Evolutionary conservation across 768 basidiomycete species (phyloP), one percentile per base, ranked within the genome.

Genomic region (Leccinum sublutescens): DNA sequence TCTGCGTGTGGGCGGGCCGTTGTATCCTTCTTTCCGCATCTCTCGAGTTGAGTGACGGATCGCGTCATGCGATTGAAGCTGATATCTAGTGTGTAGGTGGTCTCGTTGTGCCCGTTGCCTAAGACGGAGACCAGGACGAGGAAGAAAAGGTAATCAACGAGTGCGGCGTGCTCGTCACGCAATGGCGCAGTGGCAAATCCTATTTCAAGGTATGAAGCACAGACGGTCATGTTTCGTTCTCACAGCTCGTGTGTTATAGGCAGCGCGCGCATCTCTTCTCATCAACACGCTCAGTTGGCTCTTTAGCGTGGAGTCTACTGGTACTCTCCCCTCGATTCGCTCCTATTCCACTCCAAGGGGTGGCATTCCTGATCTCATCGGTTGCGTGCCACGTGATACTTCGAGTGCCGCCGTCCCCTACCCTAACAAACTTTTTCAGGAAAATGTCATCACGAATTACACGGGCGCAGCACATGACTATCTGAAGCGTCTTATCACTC

Each of bases 391-490:
- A 27, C 27, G 88, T 76, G 1, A 66, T 17, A 29, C 2, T 52
- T 17, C 21, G 21, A 21, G 1, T 11, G 4, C 11, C 12, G 4
- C 57, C 14, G 11, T n/a, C n/a, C 29, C 8, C 50, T 34, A 5
- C 63, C 31, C 25, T 59, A 45, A 33, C 54, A 54, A 17, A 29
- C 3, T 3, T 9, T 15, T 27, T 53, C 60, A 93, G 90, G 79
- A 84, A 63, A 86, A 96, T 56, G 90, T 93, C 0, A 79, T 96
- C 1, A 93, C 93, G 0, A 95, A 95, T 68, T 96, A 95, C 69
- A 89, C 90, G 0, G 94, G 95, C 2, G 85, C 87, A 38, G 82
- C 89, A 5, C 81, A 12, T 12, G 33, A 33, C 54, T 95, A 95
- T 67, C 79, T 98, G 54, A 93, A 93, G 75, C 86, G 85, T 61